Evolutionary conservation across 139 green algal species (phyloP).

Genomic region (Haematococcus sp.): DNA sequence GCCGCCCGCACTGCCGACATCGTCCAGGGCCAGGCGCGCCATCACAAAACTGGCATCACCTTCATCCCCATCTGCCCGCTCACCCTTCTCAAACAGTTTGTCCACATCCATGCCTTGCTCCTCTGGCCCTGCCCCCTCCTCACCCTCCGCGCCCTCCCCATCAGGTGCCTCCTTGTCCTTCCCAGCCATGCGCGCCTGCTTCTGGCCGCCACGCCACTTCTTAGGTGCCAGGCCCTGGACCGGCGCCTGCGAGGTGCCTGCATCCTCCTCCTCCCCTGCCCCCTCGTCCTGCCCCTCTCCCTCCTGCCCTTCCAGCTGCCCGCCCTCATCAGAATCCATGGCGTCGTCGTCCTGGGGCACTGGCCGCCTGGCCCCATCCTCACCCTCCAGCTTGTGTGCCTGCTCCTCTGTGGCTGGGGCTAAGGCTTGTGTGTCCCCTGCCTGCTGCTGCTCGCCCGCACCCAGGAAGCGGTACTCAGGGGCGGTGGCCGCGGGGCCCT

Average conservation of each 20-base stretch:
- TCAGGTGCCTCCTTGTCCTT: conserved; percentile 15
- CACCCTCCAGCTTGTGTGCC: conserved; percentile 19
- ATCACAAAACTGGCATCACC: conserved; percentile 3
- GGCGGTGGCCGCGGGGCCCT: conserved; percentile 21
- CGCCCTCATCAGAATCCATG: background rate
- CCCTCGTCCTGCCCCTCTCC: conserved; percentile 27
- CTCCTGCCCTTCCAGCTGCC: too few species aligned
- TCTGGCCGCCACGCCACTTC: conserved; percentile 4
- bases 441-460: conserved; percentile 30
- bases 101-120: conserved; percentile 9
- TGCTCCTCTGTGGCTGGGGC: conserved; percentile 92
- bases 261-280: conserved; percentile 28
- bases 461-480: conserved; percentile 63
- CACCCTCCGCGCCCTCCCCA: conserved; percentile 23
- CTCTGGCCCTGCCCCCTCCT: conserved; percentile 3
- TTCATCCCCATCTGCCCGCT: conserved; percentile 19
- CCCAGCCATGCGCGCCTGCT: conserved; percentile 13
- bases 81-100: conserved; percentile 14
- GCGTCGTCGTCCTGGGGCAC: background rate
- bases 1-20: too few species aligned
- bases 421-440: conserved; percentile 48
- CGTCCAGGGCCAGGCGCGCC: too few species aligned
- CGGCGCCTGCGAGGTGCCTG: conserved; percentile 32
- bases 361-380: background rate
- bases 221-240: background rate